Base-by-base conservation (phyloP, 2,329 filamentous ascomycete species). In the Neocatenulostroma microsporum region DNA sequence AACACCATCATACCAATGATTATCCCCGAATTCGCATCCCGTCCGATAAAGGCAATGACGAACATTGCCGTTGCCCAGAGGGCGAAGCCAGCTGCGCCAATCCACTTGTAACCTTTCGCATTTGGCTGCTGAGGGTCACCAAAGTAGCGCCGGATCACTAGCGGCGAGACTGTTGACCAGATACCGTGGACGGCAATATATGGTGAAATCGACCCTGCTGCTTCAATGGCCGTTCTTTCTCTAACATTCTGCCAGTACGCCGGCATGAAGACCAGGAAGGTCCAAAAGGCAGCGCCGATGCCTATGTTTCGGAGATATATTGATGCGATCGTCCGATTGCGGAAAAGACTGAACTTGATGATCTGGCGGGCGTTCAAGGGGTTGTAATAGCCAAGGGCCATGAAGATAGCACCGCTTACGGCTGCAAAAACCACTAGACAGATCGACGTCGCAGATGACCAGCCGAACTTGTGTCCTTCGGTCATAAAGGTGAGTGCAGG, bases 231-330 rank as follows among this genome's bases (percentile, higher is more conserved):
- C 12, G 37, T 33, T 32, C 41, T 21, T 15, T 37, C 38, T 14
- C 40, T 38, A 13, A 47, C 39, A 11, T 46, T 37, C 26, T 44
- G 39, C n/a, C 45, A 36, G 25, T 46, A 44, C 8, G 45, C 26
- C 3, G 47, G 48, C 18, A 47, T 34, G 37, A 47, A 51, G 40
- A 45, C 45, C 30, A 40, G 38, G 40, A 51, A 50, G 8, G 45
- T 37, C 30, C 46, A 51, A 36, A 45, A 53, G 2, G 42, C 43
- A 9, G 41, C 40, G 12, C 48, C 49, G 26, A 50, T 42, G 24
- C 49, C 39, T 18, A 48, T 21, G 23, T 50, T 49, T 35, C 51
- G 49, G 8, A 34, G 14, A 5, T 42, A 31, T 21, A 53, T 48
- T 4, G 41, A 35, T 3, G 39, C 27, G 19, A 53, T 43, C 4